A percentile compares a stretch with the other conserved stretches of the same genome.
phyloP scores from a whole-genome alignment of 768 basidiomycete species.

The Arthromyces matolae region DNA sequence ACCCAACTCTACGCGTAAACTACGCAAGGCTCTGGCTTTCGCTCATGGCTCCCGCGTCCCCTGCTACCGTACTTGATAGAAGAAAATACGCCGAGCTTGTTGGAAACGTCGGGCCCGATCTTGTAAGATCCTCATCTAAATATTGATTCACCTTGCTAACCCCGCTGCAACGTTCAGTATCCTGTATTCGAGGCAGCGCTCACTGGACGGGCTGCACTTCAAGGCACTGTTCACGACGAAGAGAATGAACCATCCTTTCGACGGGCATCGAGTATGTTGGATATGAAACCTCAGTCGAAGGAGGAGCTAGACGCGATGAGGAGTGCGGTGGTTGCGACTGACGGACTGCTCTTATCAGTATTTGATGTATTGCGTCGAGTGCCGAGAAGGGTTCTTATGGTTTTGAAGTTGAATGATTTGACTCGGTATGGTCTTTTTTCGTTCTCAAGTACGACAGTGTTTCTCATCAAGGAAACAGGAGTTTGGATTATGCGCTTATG shows the following conservation, averaged over 20 bases:
- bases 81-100: conserved; percentile 87
- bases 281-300: conserved; percentile 66
- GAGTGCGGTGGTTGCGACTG: conserved; percentile 74
- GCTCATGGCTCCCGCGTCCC: conserved; percentile 71
- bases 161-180: conserved; percentile 49
- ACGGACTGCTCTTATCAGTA: conserved; percentile 80
- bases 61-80: conserved; percentile 60
- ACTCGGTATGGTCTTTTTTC: conserved; percentile 48
- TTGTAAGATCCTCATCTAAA: conserved; percentile 48
- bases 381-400: conserved; percentile 81
- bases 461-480: conserved; percentile 38
- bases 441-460: not conserved
- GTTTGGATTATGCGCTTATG: conserved; percentile 77
- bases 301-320: conserved; percentile 81
- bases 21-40: conserved; percentile 90
- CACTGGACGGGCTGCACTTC: conserved; percentile 78
- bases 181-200: conserved; percentile 94
- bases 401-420: conserved; percentile 82
- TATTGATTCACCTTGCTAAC: not conserved
- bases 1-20: conserved; percentile 72
- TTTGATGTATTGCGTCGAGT: conserved; percentile 85
- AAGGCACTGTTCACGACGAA: conserved; percentile 51
- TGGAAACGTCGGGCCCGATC: conserved; percentile 84
- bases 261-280: conserved; percentile 75
- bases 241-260: conserved; percentile 37